Evolutionary conservation across 805 yeast species (phyloP).

Genomic region (Teunomyces barrocoloradensis): DNA sequence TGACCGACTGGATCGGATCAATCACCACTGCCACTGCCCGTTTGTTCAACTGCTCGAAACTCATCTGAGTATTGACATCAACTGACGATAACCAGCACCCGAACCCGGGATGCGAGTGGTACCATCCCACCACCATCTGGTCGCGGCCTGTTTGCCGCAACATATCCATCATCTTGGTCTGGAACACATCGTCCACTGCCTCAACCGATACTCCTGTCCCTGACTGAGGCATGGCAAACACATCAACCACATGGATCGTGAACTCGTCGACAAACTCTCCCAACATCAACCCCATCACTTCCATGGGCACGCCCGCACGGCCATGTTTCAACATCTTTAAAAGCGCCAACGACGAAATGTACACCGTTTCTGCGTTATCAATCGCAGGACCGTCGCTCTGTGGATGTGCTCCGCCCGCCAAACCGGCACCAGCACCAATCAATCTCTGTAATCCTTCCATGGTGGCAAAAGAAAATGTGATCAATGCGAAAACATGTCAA

Average conservation of each 20-base stretch:
- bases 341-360: conserved; percentile 91
- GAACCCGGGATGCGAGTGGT: conserved; percentile 94
- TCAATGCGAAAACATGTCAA: background rate
- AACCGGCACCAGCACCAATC: conserved; percentile 45
- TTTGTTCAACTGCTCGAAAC: conserved; percentile 92
- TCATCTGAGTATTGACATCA: conserved; percentile 96
- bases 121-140: conserved; percentile 99
- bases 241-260: conserved; percentile 95
- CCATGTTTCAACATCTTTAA: conserved; percentile 98
- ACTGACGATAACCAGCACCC: conserved; percentile 98
- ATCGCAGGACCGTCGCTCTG: conserved; percentile 75
- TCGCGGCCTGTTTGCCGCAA: conserved; percentile 98
- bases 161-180: conserved; percentile 99
- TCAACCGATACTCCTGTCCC: conserved; percentile 99
- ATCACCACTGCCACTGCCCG: conserved; percentile 98
- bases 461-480: background rate
- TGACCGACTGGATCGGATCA: conserved; percentile 97
- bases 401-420: conserved; percentile 42
- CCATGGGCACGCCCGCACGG: conserved; percentile 81
- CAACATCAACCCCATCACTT: conserved; percentile 94
- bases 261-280: conserved; percentile 98
- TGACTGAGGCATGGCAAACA: conserved; percentile 98
- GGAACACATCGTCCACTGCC: conserved; percentile 98
- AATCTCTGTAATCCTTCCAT: conserved; percentile 53
- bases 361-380: conserved; percentile 94